Percentiles rank a stretch among this genome's conserved stretches.
Conservation (phyloP, 257 asterid genomes). For the Avicennia marina region DNA sequence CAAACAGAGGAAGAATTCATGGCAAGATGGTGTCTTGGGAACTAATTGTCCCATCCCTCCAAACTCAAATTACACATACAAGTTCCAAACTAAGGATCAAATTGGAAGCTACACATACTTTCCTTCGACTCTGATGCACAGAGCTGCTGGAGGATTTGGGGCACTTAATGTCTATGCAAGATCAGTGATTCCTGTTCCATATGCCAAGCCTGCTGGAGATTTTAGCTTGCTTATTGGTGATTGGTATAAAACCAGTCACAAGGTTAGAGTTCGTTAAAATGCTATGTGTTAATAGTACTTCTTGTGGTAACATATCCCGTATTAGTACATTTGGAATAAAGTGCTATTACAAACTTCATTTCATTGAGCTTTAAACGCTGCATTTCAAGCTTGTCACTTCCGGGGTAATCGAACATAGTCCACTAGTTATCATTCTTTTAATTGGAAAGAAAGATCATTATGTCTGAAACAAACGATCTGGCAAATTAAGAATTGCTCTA, state of each 20-base stretch:
- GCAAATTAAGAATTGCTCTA: no score
- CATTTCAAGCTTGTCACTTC: no score
- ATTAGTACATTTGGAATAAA: no score
- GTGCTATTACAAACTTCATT: no score
- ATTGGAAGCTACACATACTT: conserved; percentile 68
- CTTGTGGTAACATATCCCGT: no score
- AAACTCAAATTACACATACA: conserved; percentile 70
- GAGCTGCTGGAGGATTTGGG: conserved; percentile 82
- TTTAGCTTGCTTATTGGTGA: conserved; percentile 54
- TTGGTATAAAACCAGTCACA: conserved; percentile 82
- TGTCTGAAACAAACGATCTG: no score
- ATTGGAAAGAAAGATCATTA: no score
- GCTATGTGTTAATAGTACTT: no score
- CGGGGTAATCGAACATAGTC: no score
- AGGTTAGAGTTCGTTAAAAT: no score
- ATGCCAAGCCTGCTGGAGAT: conserved; percentile 50
- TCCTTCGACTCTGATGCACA: conserved; percentile 64
- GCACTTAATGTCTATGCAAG: conserved; percentile 58
- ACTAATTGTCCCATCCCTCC: conserved; percentile 90
- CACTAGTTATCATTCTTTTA: no score
- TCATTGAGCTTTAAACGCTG: no score
- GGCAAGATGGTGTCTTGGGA: conserved; percentile 95
- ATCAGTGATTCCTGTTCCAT: conserved; percentile 67
- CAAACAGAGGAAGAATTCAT: conserved; percentile 64
- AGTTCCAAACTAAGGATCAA: conserved; percentile 79